Percentiles rank a stretch among this genome's conserved stretches.
These are phyloP conservation scores for Lupinus albus DNA, from an alignment of 306 rosid genomes.

Conservation along the genomic window DNA sequence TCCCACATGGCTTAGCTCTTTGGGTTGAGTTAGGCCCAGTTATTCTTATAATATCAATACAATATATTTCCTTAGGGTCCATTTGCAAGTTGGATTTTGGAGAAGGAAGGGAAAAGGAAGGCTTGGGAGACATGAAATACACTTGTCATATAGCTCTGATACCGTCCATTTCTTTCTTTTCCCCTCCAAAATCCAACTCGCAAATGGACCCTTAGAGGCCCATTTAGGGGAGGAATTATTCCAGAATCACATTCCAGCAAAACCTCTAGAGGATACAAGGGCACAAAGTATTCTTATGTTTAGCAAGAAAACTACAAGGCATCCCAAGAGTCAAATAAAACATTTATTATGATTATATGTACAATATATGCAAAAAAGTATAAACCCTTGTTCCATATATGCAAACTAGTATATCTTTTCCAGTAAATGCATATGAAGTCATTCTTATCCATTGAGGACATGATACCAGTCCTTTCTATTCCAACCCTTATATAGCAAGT, in stretches of 20 bases:
- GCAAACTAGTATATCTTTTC: slow-evolving; percentile 26
- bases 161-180: too few relatives aligned
- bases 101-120: too few relatives aligned
- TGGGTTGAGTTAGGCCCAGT: too few relatives aligned
- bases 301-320: slow-evolving; percentile 29
- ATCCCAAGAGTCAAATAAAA: neutral
- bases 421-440: slow-evolving; percentile 10
- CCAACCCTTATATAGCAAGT: slow-evolving; percentile 4
- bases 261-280: slow-evolving; percentile 19
- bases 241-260: slow-evolving; percentile 29
- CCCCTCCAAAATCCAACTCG: too few relatives aligned
- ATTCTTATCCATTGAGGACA: neutral
- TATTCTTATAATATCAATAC: neutral
- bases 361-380: neutral
- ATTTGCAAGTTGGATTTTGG: too few relatives aligned
- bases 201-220: slow-evolving; percentile 24
- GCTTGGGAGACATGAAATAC: too few relatives aligned
- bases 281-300: slow-evolving; percentile 30
- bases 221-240: slow-evolving; percentile 17
- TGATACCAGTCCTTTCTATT: slow-evolving; percentile 22
- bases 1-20: too few relatives aligned
- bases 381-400: neutral
- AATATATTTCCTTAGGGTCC: slow-evolving; percentile 31
- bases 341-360: neutral
- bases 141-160: too few relatives aligned